Base-by-base conservation (phyloP, 371 early-diverging fungal genomes). In the Mortierella sp. region DNA sequence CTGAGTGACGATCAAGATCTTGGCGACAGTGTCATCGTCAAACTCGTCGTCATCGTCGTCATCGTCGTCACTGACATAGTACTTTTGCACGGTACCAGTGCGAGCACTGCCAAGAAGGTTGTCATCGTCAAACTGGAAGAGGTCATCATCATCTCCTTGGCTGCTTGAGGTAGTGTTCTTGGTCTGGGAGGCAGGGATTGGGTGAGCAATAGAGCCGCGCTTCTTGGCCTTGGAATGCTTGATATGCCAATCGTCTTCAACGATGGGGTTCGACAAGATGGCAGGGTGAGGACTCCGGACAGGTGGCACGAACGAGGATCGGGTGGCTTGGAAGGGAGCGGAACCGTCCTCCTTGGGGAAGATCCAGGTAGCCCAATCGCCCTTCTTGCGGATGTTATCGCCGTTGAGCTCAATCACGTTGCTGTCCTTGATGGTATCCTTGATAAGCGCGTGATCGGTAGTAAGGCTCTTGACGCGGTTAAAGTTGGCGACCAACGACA, bases 1-100 rank as follows among this genome's bases (percentile, higher is more conserved):
- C 88, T 96, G 97, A 43, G 98, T 97, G 67, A 98, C 97, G 89
- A 98, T 97, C 90, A 98, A 90, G 75, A 98, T 91, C 46, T 95
- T 92, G 69, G 95, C 96, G 46, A 98, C 93, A 37, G 93, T 94
- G 8, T 97, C 98, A 78, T 98, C 98, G 76, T 96, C 97, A 76
- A 95, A 89, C 50, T 95, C 95, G 31, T 93, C 94, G 31, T 93
- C 93, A 43, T 93, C 93, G 34, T 91, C 91, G 31, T 93, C 94
- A 19, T 93, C 93, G 37, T 93, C 93, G 44, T 86, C 83, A 19
- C 92, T 90, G 55, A 92, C 82, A 78, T 92, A 93, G 79, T 93
- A 93, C 82, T 92, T 93, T 85, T 92, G 91, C 13, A 92, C 90
- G 4, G 92, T 92, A 64, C 92, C 89, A 5, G 88, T 80, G 53